These are phyloP conservation scores for Ceratobasidium sp. DNA, from an alignment of 1,284 basidiomycete species.

Conservation along the genomic window DNA sequence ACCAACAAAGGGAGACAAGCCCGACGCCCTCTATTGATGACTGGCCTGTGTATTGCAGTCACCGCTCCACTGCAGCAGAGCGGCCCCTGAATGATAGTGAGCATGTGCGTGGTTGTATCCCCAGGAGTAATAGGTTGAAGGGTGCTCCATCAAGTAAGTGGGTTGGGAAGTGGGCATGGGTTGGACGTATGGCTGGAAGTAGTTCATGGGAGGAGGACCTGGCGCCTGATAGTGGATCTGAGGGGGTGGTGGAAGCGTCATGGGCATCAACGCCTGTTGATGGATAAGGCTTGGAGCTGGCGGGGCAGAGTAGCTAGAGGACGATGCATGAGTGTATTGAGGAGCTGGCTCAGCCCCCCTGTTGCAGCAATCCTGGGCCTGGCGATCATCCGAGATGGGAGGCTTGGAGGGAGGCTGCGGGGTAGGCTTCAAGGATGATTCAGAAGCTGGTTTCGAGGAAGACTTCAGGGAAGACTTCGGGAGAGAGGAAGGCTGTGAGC, in stretches of 20 bases:
- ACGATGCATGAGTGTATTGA: not conserved
- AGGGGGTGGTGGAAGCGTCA: not conserved
- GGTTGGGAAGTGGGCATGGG: not conserved
- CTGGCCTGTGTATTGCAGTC: no score
- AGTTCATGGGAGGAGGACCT: not conserved
- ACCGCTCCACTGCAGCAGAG: not conserved
- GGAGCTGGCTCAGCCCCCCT: not conserved
- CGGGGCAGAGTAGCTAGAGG: not conserved
- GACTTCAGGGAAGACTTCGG: no score
- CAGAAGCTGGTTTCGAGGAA: no score
- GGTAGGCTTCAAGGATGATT: no score
- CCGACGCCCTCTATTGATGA: no score
- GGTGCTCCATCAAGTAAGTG: not conserved
- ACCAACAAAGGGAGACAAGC: not conserved
- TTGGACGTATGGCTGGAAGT: not conserved
- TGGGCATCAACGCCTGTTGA: not conserved
- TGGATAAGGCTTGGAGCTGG: not conserved
- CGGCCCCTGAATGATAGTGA: not conserved
- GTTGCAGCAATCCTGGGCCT: not conserved
- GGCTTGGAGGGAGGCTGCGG: no score
- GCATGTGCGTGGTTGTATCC: not conserved
- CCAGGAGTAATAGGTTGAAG: not conserved
- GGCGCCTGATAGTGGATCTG: not conserved
- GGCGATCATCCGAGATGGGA: not conserved
- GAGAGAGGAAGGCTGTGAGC: not conserved